phyloP scores from a whole-genome alignment of 306 rosid species.

The Glycyrrhiza uralensis region DNA sequence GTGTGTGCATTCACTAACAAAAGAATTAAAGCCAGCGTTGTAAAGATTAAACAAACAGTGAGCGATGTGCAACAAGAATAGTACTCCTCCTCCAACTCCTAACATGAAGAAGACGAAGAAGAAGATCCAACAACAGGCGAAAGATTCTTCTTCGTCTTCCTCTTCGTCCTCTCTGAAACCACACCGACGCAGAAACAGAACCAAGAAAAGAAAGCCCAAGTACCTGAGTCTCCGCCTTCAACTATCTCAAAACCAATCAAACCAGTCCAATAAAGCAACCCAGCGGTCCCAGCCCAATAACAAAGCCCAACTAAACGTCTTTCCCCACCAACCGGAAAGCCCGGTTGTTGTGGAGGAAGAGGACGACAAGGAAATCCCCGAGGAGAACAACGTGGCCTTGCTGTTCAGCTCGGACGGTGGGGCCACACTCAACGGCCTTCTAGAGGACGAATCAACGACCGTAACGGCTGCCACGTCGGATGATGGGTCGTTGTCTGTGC shows the following conservation, averaged over 20 bases:
- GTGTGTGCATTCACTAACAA: neutral
- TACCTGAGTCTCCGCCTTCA: slow-evolving; percentile 58
- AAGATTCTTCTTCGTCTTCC: slow-evolving; percentile 14
- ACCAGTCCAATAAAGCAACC: neutral
- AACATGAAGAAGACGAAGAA: slow-evolving; percentile 3
- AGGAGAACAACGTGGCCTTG: slow-evolving; percentile 57
- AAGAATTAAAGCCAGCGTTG: neutral
- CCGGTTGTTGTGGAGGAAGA: no score
- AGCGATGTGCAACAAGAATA: slow-evolving; percentile 55
- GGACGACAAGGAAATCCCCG: slow-evolving; percentile 42
- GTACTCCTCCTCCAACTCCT: neutral
- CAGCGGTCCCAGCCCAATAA: neutral
- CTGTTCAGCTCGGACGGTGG: slow-evolving; percentile 56
- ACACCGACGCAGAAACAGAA: slow-evolving; percentile 41
- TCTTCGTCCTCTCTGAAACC: slow-evolving; percentile 27
- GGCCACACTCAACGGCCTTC: slow-evolving; percentile 53
- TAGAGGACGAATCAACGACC: slow-evolving; percentile 31
- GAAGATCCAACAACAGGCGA: neutral
- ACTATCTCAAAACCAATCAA: slow-evolving; percentile 22
- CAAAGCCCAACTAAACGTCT: slow-evolving; percentile 46
- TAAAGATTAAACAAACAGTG: no score
- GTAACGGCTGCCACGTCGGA: slow-evolving; percentile 16
- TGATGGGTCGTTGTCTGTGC: slow-evolving; percentile 43
- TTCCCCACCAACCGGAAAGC: slow-evolving; percentile 61
- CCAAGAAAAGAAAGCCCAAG: slow-evolving; percentile 63